Conservation (phyloP, 176 grass and related monocot species). For the Eremochloa ophiuroides region DNA sequence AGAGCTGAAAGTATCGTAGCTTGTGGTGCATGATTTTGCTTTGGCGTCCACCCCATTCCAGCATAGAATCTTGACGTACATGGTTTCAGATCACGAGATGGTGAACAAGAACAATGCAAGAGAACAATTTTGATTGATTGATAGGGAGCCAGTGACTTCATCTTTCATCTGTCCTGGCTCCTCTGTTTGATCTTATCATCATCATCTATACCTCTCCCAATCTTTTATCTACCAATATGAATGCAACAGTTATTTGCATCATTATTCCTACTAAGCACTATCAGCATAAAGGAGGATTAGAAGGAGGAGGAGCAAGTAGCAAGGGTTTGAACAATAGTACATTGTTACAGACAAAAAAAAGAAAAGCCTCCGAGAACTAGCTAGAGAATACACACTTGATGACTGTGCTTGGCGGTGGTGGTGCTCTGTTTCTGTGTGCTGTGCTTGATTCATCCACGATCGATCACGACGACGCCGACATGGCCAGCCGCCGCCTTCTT, state of each 20-base stretch:
- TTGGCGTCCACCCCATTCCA: background rate
- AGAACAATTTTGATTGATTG: conserved; percentile 35
- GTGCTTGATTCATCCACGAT: background rate
- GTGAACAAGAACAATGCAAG: conserved; percentile 37
- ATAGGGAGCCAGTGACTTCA: conserved; percentile 54
- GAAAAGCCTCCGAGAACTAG: conserved; percentile 36
- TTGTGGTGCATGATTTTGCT: background rate
- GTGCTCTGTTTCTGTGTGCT: conserved; percentile 6
- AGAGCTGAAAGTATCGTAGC: background rate
- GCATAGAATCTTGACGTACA: conserved; percentile 6
- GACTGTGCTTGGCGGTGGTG: conserved; percentile 2
- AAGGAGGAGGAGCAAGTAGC: conserved; percentile 9
- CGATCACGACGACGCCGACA: conserved; percentile 42
- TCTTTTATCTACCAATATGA: conserved; percentile 30
- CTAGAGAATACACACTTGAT: conserved; percentile 45
- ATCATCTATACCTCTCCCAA: conserved; percentile 30
- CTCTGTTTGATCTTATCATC: conserved; percentile 46
- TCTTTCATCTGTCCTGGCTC: conserved; percentile 53
- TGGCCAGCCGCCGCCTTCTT: conserved; percentile 41
- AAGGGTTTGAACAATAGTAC: conserved; percentile 43
- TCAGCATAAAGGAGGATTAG: conserved; percentile 16
- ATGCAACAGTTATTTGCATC: conserved; percentile 32
- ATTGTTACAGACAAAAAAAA: conserved; percentile 24
- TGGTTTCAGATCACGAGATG: conserved; percentile 26
- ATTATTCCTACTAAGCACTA: conserved; percentile 46